A percentile compares a stretch with the other conserved stretches of the same genome.
Conservation (phyloP, 164 flowering plant species). For the Platanus orientalis region DNA sequence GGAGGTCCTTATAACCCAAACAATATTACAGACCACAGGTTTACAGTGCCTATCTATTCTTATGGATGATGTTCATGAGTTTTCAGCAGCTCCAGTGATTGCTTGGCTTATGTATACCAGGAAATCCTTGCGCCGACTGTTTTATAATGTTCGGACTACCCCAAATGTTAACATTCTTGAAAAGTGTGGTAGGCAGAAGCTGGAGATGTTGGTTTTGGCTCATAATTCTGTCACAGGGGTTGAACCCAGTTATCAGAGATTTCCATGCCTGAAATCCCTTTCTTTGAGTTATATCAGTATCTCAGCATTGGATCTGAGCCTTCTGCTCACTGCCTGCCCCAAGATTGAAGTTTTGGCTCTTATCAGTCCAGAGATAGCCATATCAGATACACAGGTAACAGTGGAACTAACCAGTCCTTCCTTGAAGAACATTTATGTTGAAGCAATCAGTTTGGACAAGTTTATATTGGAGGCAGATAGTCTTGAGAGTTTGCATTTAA, state of each 20-base stretch:
- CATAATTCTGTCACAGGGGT: slow-evolving; percentile 74
- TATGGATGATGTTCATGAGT: slow-evolving; percentile 82
- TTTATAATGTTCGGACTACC: slow-evolving; percentile 67
- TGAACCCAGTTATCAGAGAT: slow-evolving; percentile 80
- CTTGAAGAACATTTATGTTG: slow-evolving; percentile 60
- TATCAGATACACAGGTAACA: slow-evolving; percentile 74
- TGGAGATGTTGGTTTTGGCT: slow-evolving; percentile 58
- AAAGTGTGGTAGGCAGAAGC: slow-evolving; percentile 71
- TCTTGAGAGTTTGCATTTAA: slow-evolving; percentile 64
- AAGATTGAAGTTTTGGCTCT: slow-evolving; percentile 59
- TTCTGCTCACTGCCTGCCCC: slow-evolving; percentile 75
- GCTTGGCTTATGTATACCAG: slow-evolving; percentile 97
- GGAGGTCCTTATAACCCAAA: slow-evolving; percentile 76
- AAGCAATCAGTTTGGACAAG: slow-evolving; percentile 77
- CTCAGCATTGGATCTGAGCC: slow-evolving; percentile 78
- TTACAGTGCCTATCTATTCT: slow-evolving; percentile 53
- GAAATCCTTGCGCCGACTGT: slow-evolving; percentile 56
- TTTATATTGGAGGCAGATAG: slow-evolving; percentile 78
- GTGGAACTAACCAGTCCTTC: slow-evolving; percentile 68
- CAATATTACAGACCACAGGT: slow-evolving; percentile 76
- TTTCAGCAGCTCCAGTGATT: slow-evolving; percentile 82
- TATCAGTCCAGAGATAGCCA: slow-evolving; percentile 70
- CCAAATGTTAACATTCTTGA: slow-evolving; percentile 80
- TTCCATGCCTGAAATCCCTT: slow-evolving; percentile 65
- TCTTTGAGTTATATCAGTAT: slow-evolving; percentile 69